Base-by-base conservation (phyloP, 805 yeast species). In the Saccharomycopsis capsularis region DNA sequence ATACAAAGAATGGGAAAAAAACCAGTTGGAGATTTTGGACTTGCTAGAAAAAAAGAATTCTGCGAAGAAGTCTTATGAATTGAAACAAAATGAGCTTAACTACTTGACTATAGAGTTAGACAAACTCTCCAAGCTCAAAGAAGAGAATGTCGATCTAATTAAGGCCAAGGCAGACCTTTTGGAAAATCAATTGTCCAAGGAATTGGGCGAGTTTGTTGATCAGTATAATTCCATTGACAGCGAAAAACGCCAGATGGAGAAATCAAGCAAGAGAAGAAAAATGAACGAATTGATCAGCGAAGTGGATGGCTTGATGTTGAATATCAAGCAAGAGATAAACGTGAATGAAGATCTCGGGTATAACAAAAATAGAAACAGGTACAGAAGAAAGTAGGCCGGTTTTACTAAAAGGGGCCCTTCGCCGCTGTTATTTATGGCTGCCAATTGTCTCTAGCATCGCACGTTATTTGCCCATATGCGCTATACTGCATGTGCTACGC, bases 61-160 rank as follows among this genome's bases (percentile, higher is more conserved):
- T 25, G 63, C 72, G 40, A 63, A 72, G n/a, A 63, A 67, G 13
- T 71, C 71, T 53, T 57, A 74, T 1, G 72, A 71, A 23, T 69
- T 80, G 4, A 70, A 71, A 39, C 61, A 63, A 1, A 78, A 76
- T 32, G 95, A 88, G 57, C 74, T 70, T 41, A 75, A 68, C 44
- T 89, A 85, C 62, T 82, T 81, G 78, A 58, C 63, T 6, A 69
- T 68, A 27, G 91, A 85, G 60, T 72, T 78, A 27, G 64, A 63
- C 18, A 74, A 79, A 45, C 83, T 88, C 0, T 56, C 61, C 9
- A 64, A 63, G 6, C 73, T 88, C 0, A 69, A 74, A 0, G 54
- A 55, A 11, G 82, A 76, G 16, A 71, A 81, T 0, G 59, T 65
- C 1, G 41, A 40, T 1, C 68, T 63, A 35, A 65, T 71, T 4